phyloP scores from a whole-genome alignment of 2,329 filamentous ascomycete genomes.

The Xylariaceae sp. region DNA sequence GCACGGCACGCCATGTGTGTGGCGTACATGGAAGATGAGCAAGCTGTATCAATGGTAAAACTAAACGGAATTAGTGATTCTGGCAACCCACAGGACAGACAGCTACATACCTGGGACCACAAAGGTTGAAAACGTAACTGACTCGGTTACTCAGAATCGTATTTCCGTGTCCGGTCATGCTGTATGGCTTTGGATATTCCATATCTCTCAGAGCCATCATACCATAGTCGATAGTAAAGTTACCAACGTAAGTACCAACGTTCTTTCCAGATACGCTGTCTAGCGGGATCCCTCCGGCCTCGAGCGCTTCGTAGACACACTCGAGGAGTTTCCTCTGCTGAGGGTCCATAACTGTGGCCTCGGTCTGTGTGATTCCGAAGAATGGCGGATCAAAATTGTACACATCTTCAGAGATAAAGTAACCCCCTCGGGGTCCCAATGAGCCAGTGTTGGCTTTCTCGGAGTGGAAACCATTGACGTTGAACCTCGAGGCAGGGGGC shows the following conservation, averaged over 20 bases:
- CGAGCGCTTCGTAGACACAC: conserved; percentile 18
- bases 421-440: conserved; percentile 16
- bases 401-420: conserved; percentile 18
- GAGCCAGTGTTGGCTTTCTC: conserved; percentile 20
- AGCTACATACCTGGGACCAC: conserved; percentile 15
- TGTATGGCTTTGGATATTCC: conserved; percentile 17
- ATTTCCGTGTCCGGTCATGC: conserved; percentile 8
- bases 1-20: conserved; percentile 40
- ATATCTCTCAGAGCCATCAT: conserved; percentile 13
- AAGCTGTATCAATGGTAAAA: conserved; percentile 41
- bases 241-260: conserved; percentile 14
- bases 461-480: conserved; percentile 22
- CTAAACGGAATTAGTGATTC: neutral
- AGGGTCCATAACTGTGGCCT: conserved; percentile 21
- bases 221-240: conserved; percentile 18
- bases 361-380: conserved; percentile 17
- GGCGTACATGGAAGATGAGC: conserved; percentile 46
- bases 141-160: conserved; percentile 22
- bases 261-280: conserved; percentile 14
- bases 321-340: conserved; percentile 21
- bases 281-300: conserved; percentile 11
- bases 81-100: neutral
- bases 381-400: conserved; percentile 18
- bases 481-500: conserved; percentile 20
- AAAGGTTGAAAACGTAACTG: conserved; percentile 21